A percentile compares a stretch with the other conserved stretches of the same genome.
Evolutionary conservation across 2,329 filamentous ascomycete species (phyloP).

Genomic region (Phialocephala subalpina): DNA sequence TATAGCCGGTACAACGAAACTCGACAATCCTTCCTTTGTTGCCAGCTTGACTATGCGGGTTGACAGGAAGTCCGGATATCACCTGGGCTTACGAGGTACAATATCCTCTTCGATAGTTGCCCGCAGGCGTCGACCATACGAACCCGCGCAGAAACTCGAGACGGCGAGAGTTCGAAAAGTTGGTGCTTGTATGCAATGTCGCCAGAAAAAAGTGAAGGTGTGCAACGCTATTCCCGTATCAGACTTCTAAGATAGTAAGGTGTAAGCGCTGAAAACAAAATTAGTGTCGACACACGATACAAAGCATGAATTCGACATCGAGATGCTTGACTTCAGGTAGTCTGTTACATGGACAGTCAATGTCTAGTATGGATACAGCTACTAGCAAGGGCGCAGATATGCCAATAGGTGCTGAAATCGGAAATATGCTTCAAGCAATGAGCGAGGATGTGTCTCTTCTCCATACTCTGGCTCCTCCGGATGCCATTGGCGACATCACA

Average conservation of each 20-base stretch:
- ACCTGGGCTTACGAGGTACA: neutral
- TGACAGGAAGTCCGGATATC: neutral
- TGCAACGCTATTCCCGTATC: neutral
- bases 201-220: neutral
- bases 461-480: neutral
- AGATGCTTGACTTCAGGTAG: neutral
- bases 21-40: neutral
- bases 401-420: neutral
- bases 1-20: neutral
- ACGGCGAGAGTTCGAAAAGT: slow-evolving; percentile 3
- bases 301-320: neutral
- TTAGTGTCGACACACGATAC: neutral
- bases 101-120: neutral
- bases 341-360: neutral
- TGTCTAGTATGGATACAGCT: neutral
- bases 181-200: neutral
- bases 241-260: neutral
- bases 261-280: neutral
- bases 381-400: neutral
- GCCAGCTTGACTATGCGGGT: neutral
- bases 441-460: neutral
- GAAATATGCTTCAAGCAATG: neutral
- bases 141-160: neutral
- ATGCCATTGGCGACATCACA: neutral
- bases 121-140: neutral